Evolutionary conservation across 2,329 filamentous ascomycete species (phyloP), one percentile per base, ranked within the genome.

Genomic region (Pestalotiopsis sp.): DNA sequence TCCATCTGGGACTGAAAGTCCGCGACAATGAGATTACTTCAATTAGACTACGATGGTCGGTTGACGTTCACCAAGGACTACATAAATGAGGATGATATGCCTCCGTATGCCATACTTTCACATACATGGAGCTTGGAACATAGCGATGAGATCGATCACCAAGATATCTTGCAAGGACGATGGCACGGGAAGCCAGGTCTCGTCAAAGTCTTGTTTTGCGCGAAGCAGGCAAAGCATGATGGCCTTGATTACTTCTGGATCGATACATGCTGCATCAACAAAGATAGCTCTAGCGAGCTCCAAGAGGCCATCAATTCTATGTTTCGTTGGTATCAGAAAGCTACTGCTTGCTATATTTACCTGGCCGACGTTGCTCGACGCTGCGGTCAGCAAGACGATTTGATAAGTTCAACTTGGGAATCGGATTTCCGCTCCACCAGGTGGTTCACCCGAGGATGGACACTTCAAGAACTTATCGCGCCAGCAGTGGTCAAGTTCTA

Each of bases 261-360:
- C 17, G 62, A 65, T 3, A 52, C 62, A 2, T 65, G 62, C 27
- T 65, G 62, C 41, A 65, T 65, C 27, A 40, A 65, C 62, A 52
- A 65, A 38, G 9, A 36, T 9, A 52, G 14, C 62, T 4, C 14
- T 27, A 38, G 40, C 40, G 62, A 45, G 12, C 40, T 52, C 7
- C 23, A 36, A 23, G 62, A 65, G 62, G 62, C 62, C 2, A 65
- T 65, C 17, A 65, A 65, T 12, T 65, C 4, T 7, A 65, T 65
- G 62, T 65, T 45, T 23, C 12, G 49, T 3, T 69, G 65, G 60
- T 69, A 65, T n/a, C 31, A 58, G 36, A n/a, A 74, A 14, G 73
- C 73, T 0, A 40, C 57, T 0, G 69, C 80, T 1, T 81, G 80
- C 69, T 81, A 80, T 57, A 78, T 73, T 0, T 79, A 77, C 38